phyloP scores from a whole-genome alignment of 2,329 filamentous ascomycete species.

The Venturia oleaginea region DNA sequence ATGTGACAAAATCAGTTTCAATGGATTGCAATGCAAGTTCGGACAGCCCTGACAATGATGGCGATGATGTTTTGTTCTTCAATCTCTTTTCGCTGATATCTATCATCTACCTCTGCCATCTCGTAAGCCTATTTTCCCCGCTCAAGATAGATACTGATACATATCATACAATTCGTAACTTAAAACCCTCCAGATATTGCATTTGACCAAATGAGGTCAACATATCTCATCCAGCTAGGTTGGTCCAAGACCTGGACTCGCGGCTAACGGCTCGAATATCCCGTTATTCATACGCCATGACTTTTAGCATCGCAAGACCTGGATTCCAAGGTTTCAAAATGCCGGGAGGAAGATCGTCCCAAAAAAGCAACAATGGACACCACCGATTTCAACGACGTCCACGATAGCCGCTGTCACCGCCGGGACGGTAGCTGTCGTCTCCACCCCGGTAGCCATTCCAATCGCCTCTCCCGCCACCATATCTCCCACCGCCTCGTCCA shows the following conservation, averaged over 20 bases:
- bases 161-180: background rate
- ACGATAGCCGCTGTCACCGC: slow-evolving; percentile 20
- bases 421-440: slow-evolving; percentile 26
- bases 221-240: background rate
- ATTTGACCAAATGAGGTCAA: background rate
- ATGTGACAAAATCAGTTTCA: too few relatives aligned
- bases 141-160: background rate
- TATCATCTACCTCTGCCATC: background rate
- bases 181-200: background rate
- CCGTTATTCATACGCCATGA: too few relatives aligned
- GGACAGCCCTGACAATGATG: too few relatives aligned
- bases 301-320: background rate
- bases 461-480: slow-evolving; percentile 64
- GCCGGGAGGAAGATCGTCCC: background rate
- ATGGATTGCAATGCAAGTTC: too few relatives aligned
- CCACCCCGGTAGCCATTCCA: slow-evolving; percentile 16
- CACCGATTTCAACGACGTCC: background rate
- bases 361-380: background rate
- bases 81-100: background rate
- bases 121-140: background rate
- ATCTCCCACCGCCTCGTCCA: slow-evolving; percentile 53
- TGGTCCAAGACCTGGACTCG: background rate
- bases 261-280: too few relatives aligned
- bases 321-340: background rate
- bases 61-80: too few relatives aligned